Conservation (phyloP, 345 rosid species). For the Triadica sebifera region DNA sequence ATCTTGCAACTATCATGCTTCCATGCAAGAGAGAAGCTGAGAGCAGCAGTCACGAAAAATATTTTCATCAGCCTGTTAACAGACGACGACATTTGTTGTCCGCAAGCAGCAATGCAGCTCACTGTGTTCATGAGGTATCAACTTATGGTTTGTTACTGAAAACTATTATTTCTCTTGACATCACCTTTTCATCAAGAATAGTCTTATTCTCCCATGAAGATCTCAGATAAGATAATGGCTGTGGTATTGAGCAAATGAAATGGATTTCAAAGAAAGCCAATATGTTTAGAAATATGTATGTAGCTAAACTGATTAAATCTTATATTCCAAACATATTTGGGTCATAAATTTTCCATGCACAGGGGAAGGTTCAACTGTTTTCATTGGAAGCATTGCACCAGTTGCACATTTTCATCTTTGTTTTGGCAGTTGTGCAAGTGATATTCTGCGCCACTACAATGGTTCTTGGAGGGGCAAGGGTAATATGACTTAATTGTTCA, state of each 20-base stretch:
- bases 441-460: slow-evolving; percentile 71
- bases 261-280: background rate
- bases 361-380: slow-evolving; percentile 66
- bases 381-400: slow-evolving; percentile 81
- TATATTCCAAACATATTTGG: background rate
- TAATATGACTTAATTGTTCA: slow-evolving; percentile 20
- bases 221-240: background rate
- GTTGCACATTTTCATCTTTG: slow-evolving; percentile 85
- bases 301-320: too few relatives aligned
- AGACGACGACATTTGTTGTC: slow-evolving; percentile 44
- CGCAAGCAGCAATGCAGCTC: slow-evolving; percentile 21
- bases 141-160: background rate
- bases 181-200: too few relatives aligned
- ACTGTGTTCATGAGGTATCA: slow-evolving; percentile 42
- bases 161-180: background rate
- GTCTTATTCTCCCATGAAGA: background rate
- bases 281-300: too few relatives aligned
- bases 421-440: slow-evolving; percentile 75
- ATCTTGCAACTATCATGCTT: slow-evolving; percentile 53
- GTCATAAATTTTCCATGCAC: slow-evolving; percentile 12
- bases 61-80: slow-evolving; percentile 24
- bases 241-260: too few relatives aligned
- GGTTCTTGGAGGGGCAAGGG: slow-evolving; percentile 80
- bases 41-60: slow-evolving; percentile 23
- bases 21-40: slow-evolving; percentile 58